Evolutionary conservation across 352 stramenopile species (phyloP).

Genomic region (Pythium plurisporium): DNA sequence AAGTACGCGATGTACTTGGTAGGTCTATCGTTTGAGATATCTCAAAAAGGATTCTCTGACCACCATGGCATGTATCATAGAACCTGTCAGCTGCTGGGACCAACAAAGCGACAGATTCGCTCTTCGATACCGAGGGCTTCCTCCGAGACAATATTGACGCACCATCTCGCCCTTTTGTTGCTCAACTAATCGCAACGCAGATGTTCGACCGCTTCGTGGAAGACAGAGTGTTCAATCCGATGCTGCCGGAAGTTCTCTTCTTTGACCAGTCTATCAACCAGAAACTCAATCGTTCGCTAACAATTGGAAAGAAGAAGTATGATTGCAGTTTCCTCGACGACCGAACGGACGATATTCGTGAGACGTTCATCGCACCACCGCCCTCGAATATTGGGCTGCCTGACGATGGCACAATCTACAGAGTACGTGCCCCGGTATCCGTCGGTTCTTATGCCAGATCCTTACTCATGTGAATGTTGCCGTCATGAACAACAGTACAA

Average conservation of each 20-base stretch:
- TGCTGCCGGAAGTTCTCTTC: conserved; percentile 70
- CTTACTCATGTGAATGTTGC: background rate
- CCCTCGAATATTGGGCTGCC: conserved; percentile 77
- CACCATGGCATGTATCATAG: too few relatives aligned
- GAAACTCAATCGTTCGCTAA: conserved; percentile 76
- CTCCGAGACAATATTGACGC: conserved; percentile 65
- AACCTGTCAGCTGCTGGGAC: conserved; percentile 17
- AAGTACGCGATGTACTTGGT: conserved; percentile 79
- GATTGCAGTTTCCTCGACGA: conserved; percentile 83
- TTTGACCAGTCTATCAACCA: conserved; percentile 86
- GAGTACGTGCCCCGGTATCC: conserved; percentile 27
- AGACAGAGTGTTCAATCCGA: conserved; percentile 62
- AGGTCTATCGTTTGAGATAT: background rate
- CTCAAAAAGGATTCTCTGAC: too few relatives aligned
- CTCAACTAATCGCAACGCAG: conserved; percentile 60
- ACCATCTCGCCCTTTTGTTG: conserved; percentile 53
- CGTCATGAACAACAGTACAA: conserved; percentile 53
- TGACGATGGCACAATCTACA: conserved; percentile 73
- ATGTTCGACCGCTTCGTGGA: conserved; percentile 86
- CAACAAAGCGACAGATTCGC: conserved; percentile 27
- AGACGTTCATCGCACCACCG: conserved; percentile 78
- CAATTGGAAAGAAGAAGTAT: conserved; percentile 78
- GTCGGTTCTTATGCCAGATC: background rate
- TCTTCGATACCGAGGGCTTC: conserved; percentile 68
- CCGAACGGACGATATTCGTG: conserved; percentile 63